A percentile compares a stretch with the other conserved stretches of the same genome.
Conservation (phyloP, 2,329 filamentous ascomycete species). For the Beauveria scarabaeidicola region DNA sequence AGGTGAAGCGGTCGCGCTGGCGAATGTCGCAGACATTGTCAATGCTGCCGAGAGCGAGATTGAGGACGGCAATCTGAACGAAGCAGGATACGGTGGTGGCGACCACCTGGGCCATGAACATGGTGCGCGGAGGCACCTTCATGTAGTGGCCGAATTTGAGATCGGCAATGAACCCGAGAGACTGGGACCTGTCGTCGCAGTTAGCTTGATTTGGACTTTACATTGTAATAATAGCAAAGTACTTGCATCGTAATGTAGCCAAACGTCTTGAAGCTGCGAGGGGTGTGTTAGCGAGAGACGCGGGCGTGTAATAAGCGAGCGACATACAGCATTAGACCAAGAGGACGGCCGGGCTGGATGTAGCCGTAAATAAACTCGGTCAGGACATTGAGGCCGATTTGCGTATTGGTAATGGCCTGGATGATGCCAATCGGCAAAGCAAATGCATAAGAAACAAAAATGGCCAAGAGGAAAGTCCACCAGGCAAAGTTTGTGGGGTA, state of each 20-base stretch:
- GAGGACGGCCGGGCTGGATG: slow-evolving; percentile 61
- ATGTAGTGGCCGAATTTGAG: slow-evolving; percentile 68
- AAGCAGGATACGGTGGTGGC: slow-evolving; percentile 59
- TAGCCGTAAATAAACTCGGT: slow-evolving; percentile 70
- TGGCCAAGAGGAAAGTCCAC: slow-evolving; percentile 63
- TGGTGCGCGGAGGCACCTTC: slow-evolving; percentile 58
- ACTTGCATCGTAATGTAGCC: slow-evolving; percentile 50
- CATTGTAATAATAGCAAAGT: too few relatives aligned
- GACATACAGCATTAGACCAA: slow-evolving; percentile 63
- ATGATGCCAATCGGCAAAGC: slow-evolving; percentile 61
- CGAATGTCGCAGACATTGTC: slow-evolving; percentile 51
- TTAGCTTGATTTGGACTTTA: neutral
- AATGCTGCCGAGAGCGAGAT: slow-evolving; percentile 53
- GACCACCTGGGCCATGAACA: slow-evolving; percentile 58
- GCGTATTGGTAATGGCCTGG: slow-evolving; percentile 59
- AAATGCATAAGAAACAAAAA: slow-evolving; percentile 56
- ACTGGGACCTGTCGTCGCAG: slow-evolving; percentile 38
- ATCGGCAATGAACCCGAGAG: slow-evolving; percentile 55
- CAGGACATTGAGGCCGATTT: slow-evolving; percentile 66
- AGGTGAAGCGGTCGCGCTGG: slow-evolving; percentile 52
- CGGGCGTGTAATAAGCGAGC: neutral
- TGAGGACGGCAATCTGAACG: slow-evolving; percentile 57
- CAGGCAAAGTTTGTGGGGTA: slow-evolving; percentile 61
- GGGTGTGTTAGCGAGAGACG: neutral
- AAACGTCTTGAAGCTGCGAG: slow-evolving; percentile 51